These are phyloP conservation scores for Cytospora piceicola DNA, from an alignment of 2,329 filamentous ascomycete species.

Conservation along the genomic window DNA sequence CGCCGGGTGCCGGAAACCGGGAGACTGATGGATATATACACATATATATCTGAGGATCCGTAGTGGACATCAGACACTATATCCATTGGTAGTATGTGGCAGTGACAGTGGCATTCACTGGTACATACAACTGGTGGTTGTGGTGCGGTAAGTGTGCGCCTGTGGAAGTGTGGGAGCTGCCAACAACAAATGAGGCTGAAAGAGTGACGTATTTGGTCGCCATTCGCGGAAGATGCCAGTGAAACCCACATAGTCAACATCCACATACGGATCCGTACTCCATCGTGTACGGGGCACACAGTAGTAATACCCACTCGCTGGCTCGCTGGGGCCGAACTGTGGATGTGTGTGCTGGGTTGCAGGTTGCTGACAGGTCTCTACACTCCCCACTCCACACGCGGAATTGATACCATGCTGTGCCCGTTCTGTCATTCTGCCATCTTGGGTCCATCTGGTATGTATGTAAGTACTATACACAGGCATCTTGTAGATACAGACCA, in stretches of 20 bases:
- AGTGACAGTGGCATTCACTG: not conserved
- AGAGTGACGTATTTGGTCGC: conserved; percentile 23
- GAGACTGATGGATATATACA: not conserved
- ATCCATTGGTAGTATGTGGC: not conserved
- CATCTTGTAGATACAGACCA: not conserved
- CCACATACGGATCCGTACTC: not conserved
- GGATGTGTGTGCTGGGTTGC: not conserved
- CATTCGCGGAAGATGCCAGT: conserved; percentile 21
- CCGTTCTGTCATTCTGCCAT: not conserved
- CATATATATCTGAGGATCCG: no score
- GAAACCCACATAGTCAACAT: conserved; percentile 14
- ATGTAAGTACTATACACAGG: conserved; percentile 4
- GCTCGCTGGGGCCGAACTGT: not conserved
- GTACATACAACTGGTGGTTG: not conserved
- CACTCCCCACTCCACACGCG: not conserved
- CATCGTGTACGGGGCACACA: not conserved
- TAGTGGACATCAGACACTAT: not conserved
- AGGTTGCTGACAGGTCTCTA: not conserved
- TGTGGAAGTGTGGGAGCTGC: not conserved
- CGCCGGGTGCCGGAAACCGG: not conserved
- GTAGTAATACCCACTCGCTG: not conserved
- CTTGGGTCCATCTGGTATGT: not conserved
- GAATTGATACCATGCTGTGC: not conserved
- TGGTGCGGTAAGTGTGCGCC: not conserved
- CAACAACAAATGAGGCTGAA: conserved; percentile 16